phyloP scores from a whole-genome alignment of 2,329 filamentous ascomycete genomes.

The Colletotrichum caudatum region DNA sequence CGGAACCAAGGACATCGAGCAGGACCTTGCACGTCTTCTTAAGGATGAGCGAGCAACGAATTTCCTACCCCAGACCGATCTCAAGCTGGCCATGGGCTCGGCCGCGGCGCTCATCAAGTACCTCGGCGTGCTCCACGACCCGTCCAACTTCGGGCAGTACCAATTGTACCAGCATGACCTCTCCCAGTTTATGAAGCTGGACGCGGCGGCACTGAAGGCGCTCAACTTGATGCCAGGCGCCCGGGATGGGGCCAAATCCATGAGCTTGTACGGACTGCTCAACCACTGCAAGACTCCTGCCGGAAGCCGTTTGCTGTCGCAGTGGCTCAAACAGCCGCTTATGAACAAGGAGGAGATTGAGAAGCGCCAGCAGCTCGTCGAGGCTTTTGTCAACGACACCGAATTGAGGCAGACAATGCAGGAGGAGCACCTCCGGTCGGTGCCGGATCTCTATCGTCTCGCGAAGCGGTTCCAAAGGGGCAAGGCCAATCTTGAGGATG shows the following conservation, averaged over 20 bases:
- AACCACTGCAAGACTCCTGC: constrained; percentile 99
- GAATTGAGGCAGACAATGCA: constrained; percentile 96
- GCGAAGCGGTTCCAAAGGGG: constrained; percentile 95
- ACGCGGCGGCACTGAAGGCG: constrained; percentile 92
- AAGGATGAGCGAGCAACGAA: constrained; percentile 86
- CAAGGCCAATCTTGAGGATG: constrained; percentile 92
- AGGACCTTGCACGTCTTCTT: constrained; percentile 88
- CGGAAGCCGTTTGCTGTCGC: constrained; percentile 87
- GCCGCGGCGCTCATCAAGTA: constrained; percentile 96
- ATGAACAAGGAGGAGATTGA: constrained; percentile 94
- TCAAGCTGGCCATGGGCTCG: constrained; percentile 96
- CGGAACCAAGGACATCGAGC: constrained; percentile 91
- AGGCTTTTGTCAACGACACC: constrained; percentile 93
- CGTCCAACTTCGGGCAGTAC: constrained; percentile 96
- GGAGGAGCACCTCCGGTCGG: constrained; percentile 91
- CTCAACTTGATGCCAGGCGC: constrained; percentile 97
- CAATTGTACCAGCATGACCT: constrained; percentile 97
- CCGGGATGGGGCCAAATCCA: constrained; percentile 93
- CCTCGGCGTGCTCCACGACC: constrained; percentile 87
- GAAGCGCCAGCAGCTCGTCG: constrained; percentile 91
- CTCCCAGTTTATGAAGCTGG: constrained; percentile 97
- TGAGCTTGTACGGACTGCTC: constrained; percentile 93
- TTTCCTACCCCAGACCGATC: constrained; percentile 86
- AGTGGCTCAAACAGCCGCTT: constrained; percentile 97
- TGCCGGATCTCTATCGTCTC: constrained; percentile 93